Percentiles rank a stretch among this genome's conserved stretches.
phyloP scores from a whole-genome alignment of 805 yeast genomes.

The Saturnispora serradocipensis region DNA sequence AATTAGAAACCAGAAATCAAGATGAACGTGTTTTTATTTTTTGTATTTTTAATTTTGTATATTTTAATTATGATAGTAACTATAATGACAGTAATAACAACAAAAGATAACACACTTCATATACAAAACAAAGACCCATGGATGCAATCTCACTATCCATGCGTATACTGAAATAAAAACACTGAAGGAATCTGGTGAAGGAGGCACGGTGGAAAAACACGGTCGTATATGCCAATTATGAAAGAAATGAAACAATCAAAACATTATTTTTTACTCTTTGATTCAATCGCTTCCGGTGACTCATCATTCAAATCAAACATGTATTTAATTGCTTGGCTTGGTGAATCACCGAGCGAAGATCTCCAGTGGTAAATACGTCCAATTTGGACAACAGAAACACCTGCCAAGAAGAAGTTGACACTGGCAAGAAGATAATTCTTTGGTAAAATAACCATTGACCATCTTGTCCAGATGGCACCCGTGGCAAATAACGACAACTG shows the following conservation, averaged over 20 bases:
- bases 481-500: slow-evolving; percentile 82
- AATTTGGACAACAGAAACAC: slow-evolving; percentile 82
- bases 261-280: background rate
- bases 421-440: slow-evolving; percentile 80
- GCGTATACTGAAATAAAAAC: background rate
- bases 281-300: background rate
- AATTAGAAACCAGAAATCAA: background rate
- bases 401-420: slow-evolving; percentile 87
- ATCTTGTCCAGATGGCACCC: slow-evolving; percentile 95
- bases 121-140: background rate
- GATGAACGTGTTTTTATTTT: background rate
- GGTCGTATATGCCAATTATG: background rate
- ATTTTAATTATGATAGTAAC: slow-evolving; percentile 1
- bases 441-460: slow-evolving; percentile 92
- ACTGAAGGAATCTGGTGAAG: background rate
- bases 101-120: background rate
- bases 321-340: slow-evolving; percentile 48
- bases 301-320: slow-evolving; percentile 39
- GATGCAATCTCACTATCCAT: background rate
- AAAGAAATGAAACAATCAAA: background rate
- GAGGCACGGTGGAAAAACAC: background rate
- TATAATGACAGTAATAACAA: background rate
- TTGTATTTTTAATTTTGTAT: background rate
- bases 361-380: slow-evolving; percentile 64
- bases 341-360: slow-evolving; percentile 49